phyloP scores from a whole-genome alignment of 2,329 filamentous ascomycete genomes.

The Aphanoascus verrucosus region DNA sequence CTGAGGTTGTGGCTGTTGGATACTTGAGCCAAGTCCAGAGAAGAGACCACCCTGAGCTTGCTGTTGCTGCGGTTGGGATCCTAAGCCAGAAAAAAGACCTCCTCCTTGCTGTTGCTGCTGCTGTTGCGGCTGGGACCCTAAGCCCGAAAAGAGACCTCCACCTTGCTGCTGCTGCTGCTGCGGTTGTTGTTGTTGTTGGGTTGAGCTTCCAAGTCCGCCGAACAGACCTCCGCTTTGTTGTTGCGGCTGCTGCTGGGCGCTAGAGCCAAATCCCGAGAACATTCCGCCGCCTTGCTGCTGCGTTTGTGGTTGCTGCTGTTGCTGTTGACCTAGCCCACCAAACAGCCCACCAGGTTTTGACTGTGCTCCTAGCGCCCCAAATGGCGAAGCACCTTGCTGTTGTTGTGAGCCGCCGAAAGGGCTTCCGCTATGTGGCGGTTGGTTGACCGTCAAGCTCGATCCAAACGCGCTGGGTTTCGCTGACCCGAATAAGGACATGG shows the following conservation, averaged over 20 bases:
- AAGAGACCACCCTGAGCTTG: constrained; percentile 32
- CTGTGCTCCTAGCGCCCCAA: constrained; percentile 10
- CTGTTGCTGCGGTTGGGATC: constrained; percentile 31
- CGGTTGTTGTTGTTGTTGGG: constrained; percentile 19
- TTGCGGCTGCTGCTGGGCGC: constrained; percentile 16
- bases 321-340: constrained; percentile 14
- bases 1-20: constrained; percentile 16
- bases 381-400: constrained; percentile 15
- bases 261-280: constrained; percentile 10
- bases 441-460: constrained; percentile 7
- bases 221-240: constrained; percentile 20
- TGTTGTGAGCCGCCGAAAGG: constrained; percentile 19
- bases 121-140: constrained; percentile 26
- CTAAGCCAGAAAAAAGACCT: constrained; percentile 34
- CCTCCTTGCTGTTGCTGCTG: constrained; percentile 32
- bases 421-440: constrained; percentile 15
- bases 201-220: constrained; percentile 14
- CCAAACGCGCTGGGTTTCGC: constrained; percentile 13
- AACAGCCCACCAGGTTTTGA: constrained; percentile 18
- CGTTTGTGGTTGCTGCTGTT: constrained; percentile 17
- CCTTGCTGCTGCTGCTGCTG: constrained; percentile 31
- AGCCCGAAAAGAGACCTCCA: constrained; percentile 34
- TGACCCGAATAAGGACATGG: constrained; percentile 16
- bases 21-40: constrained; percentile 24
- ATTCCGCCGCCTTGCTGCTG: constrained; percentile 30